Evolutionary conservation across 768 basidiomycete genomes (phyloP).

Genomic region (Lactifluus pinguis): DNA sequence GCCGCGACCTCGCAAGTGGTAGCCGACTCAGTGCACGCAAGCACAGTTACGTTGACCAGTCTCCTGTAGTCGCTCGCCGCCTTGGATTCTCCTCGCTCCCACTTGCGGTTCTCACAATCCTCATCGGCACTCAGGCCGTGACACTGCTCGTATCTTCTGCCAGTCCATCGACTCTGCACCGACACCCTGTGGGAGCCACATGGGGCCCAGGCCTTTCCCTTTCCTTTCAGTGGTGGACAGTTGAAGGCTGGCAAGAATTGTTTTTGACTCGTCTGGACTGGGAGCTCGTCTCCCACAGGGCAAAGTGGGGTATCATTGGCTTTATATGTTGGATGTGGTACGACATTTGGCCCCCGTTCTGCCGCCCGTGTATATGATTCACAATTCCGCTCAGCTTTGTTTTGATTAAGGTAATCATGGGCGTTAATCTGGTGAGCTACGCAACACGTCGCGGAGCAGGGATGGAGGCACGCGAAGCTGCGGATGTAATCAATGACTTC

Average conservation of each 20-base stretch:
- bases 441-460: conserved; percentile 65
- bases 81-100: conserved; percentile 92
- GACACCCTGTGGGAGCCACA: conserved; percentile 24
- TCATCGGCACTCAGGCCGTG: conserved; percentile 68
- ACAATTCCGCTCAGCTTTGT: conserved; percentile 47
- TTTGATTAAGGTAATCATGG: conserved; percentile 86
- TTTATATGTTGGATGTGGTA: conserved; percentile 81
- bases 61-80: conserved; percentile 86
- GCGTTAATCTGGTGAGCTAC: conserved; percentile 78
- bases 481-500: conserved; percentile 77
- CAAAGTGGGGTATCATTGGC: conserved; percentile 58
- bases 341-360: conserved; percentile 21
- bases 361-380: background rate
- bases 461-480: conserved; percentile 67
- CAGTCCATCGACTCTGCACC: conserved; percentile 7
- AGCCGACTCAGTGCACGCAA: conserved; percentile 64
- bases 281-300: conserved; percentile 41
- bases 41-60: conserved; percentile 92
- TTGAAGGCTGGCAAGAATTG: conserved; percentile 17
- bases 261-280: conserved; percentile 31
- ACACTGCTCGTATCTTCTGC: conserved; percentile 43
- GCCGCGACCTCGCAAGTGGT: conserved; percentile 81
- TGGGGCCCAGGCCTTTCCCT: conserved; percentile 25
- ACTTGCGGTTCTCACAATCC: conserved; percentile 71
- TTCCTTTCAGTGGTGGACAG: conserved; percentile 35